phyloP scores from a whole-genome alignment of 2,329 filamentous ascomycete genomes.

The Sporothrix brunneoviolacea region DNA sequence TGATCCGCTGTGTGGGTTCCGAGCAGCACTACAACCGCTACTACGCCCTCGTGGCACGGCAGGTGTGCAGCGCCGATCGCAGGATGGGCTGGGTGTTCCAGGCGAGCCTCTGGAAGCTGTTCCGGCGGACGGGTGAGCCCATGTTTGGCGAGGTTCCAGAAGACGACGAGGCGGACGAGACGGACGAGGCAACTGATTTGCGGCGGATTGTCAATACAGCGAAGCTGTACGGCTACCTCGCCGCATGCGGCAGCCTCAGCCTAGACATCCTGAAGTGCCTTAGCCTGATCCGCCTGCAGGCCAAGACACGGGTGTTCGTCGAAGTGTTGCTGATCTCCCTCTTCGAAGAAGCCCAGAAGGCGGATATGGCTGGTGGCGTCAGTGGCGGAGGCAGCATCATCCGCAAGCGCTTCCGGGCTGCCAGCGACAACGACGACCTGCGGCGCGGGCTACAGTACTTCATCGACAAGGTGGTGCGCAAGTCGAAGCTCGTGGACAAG shows the following conservation, averaged over 20 bases:
- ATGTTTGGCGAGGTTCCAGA: constrained; percentile 60
- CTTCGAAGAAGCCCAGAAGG: constrained; percentile 58
- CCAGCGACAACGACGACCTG: constrained; percentile 59
- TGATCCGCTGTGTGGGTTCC: constrained; percentile 78
- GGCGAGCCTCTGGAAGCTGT: constrained; percentile 78
- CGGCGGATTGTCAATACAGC: constrained; percentile 46
- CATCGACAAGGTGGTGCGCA: constrained; percentile 65
- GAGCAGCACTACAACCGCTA: constrained; percentile 87
- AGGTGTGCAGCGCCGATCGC: constrained; percentile 63
- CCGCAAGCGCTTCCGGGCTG: constrained; percentile 58
- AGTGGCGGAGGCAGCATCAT: constrained; percentile 33
- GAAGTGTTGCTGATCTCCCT: constrained; percentile 74
- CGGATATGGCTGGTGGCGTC: constrained; percentile 30
- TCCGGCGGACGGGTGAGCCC: constrained; percentile 77
- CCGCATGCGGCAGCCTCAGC: constrained; percentile 39
- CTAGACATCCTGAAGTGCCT: constrained; percentile 58
- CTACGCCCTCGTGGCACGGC: constrained; percentile 77
- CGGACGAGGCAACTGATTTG: constrained; percentile 41
- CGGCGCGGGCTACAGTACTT: constrained; percentile 73
- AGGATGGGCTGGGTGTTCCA: constrained; percentile 79
- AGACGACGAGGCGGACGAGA: constrained; percentile 40
- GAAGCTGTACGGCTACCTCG: constrained; percentile 46
- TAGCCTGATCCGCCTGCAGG: constrained; percentile 70
- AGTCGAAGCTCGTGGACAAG: constrained; percentile 49
- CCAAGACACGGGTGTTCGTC: constrained; percentile 69